Conservation (phyloP, 139 green algal genomes). For the Gonium pectorale region DNA sequence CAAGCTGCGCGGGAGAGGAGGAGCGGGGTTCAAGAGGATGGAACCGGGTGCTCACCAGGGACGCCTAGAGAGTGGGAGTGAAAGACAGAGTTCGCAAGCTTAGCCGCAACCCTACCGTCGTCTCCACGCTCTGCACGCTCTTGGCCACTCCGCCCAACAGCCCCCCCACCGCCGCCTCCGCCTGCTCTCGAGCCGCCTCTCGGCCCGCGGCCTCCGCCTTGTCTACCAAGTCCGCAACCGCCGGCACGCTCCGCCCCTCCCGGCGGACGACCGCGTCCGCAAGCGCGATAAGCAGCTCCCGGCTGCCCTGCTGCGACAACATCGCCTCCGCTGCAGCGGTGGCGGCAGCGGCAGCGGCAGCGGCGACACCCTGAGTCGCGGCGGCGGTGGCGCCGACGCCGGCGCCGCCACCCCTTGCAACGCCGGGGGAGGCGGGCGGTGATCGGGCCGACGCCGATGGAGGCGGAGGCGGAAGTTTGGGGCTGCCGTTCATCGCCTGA, state of each 20-base stretch:
- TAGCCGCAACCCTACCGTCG: conserved; percentile 23
- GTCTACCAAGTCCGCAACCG: not conserved
- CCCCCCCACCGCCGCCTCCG: not conserved
- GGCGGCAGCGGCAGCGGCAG: not conserved
- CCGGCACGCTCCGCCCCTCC: not conserved
- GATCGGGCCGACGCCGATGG: too few relatives aligned
- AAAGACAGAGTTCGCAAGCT: too few relatives aligned
- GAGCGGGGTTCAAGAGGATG: not conserved
- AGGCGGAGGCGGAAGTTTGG: too few relatives aligned
- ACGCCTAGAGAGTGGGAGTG: too few relatives aligned
- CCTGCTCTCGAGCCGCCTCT: not conserved
- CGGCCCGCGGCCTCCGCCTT: not conserved
- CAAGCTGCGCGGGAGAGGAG: not conserved
- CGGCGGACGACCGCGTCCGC: conserved; percentile 11
- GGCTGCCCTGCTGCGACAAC: not conserved
- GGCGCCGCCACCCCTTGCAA: not conserved
- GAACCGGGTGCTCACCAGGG: too few relatives aligned
- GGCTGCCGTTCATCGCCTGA: too few relatives aligned
- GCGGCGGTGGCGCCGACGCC: not conserved
- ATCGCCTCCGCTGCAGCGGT: not conserved
- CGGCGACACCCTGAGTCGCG: not conserved
- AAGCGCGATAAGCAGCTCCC: not conserved
- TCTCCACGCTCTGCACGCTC: not conserved
- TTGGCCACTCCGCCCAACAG: conserved; percentile 7
- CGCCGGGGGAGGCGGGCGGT: not conserved